Evolutionary conservation across 1,284 basidiomycete genomes (phyloP).

Genomic region (Tetrapyrgos nigripes): DNA sequence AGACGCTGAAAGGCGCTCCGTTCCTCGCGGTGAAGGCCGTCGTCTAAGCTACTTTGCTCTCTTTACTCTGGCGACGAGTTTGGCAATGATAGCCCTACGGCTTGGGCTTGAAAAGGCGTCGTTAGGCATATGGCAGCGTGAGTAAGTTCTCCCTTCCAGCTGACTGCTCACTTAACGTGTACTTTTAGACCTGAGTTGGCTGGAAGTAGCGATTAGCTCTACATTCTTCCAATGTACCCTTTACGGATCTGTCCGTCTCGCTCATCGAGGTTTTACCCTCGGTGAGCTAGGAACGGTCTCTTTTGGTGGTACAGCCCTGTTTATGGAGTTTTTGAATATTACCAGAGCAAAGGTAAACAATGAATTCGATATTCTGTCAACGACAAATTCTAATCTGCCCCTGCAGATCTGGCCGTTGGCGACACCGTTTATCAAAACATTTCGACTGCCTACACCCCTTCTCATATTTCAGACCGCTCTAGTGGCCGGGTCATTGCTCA

Average conservation of each 20-base stretch:
- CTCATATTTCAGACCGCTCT: constrained; percentile 93
- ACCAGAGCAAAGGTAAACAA: constrained; percentile 82
- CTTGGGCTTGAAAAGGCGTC: constrained; percentile 48
- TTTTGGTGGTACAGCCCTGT: constrained; percentile 87
- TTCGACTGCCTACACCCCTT: constrained; percentile 91
- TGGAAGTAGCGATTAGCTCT: constrained; percentile 80
- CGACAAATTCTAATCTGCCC: constrained; percentile 19
- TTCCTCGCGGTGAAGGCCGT: constrained; percentile 74
- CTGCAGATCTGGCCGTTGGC: constrained; percentile 78
- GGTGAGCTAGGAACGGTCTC: constrained; percentile 92
- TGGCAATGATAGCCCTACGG: constrained; percentile 55
- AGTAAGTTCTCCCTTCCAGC: constrained; percentile 7
- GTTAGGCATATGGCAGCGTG: constrained; percentile 66
- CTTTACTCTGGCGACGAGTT: constrained; percentile 62
- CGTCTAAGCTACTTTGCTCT: constrained; percentile 66
- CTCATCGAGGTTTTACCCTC: constrained; percentile 92
- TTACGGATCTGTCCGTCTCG: constrained; percentile 89
- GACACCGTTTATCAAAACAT: constrained; percentile 92
- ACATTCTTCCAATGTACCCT: constrained; percentile 92
- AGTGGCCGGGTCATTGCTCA: constrained; percentile 90
- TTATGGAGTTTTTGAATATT: constrained; percentile 85
- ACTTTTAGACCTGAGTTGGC: constrained; percentile 71
- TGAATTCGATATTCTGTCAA: background rate
- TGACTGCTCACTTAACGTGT: background rate
- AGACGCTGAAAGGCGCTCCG: constrained; percentile 73